phyloP scores from a whole-genome alignment of 2,329 filamentous ascomycete species.

The Alternaria angustiovoidea region DNA sequence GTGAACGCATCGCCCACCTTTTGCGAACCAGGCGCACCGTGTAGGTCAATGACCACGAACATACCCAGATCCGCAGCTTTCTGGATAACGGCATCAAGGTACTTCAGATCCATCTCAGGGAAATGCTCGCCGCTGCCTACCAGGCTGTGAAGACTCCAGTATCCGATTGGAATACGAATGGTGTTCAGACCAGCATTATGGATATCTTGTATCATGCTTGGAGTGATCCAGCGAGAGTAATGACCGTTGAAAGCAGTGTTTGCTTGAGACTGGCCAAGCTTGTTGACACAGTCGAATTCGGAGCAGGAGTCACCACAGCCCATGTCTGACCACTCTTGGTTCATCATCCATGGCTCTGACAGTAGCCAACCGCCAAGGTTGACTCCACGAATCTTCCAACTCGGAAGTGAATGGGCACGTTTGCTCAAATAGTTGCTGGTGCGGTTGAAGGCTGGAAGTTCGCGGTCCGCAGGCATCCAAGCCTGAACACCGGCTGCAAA shows the following conservation, averaged over 20 bases:
- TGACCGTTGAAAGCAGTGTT: constrained; percentile 60
- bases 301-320: constrained; percentile 56
- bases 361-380: constrained; percentile 63
- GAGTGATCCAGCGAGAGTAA: constrained; percentile 61
- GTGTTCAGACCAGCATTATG: constrained; percentile 61
- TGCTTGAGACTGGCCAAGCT: constrained; percentile 57
- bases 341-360: constrained; percentile 64
- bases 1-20: constrained; percentile 58
- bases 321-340: constrained; percentile 57
- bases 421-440: constrained; percentile 10
- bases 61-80: constrained; percentile 60
- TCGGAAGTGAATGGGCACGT: constrained; percentile 11
- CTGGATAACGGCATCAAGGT: constrained; percentile 58
- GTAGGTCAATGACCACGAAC: constrained; percentile 64
- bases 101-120: constrained; percentile 57
- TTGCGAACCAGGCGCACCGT: constrained; percentile 63
- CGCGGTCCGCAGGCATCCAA: constrained; percentile 15
- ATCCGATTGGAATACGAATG: constrained; percentile 64
- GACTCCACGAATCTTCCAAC: constrained; percentile 62
- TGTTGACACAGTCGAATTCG: constrained; percentile 64
- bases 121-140: constrained; percentile 62
- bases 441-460: constrained; percentile 13
- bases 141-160: constrained; percentile 63
- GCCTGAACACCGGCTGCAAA: constrained; percentile 14
- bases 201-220: constrained; percentile 60